phyloP scores from a whole-genome alignment of 345 rosid genomes.

The Murraya paniculata region DNA sequence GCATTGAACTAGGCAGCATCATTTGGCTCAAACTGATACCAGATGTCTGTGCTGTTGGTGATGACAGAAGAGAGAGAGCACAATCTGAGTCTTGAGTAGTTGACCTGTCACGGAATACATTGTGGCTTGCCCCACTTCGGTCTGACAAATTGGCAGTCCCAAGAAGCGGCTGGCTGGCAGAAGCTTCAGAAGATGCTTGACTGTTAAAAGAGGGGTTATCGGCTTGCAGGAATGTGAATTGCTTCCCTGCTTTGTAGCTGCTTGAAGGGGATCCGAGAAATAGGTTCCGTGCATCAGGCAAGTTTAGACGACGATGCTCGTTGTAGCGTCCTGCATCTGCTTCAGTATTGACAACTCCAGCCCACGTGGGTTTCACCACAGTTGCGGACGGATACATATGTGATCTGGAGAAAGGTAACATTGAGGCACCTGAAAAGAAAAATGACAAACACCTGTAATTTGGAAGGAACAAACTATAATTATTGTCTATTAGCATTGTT shows the following conservation, averaged over 20 bases:
- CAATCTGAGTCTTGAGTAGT: slow-evolving; percentile 57
- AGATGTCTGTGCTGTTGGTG: slow-evolving; percentile 39
- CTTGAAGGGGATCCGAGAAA: slow-evolving; percentile 41
- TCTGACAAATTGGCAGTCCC: slow-evolving; percentile 22
- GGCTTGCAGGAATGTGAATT: slow-evolving; percentile 46
- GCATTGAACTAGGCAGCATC: slow-evolving; percentile 26
- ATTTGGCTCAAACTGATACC: slow-evolving; percentile 31
- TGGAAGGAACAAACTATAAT: neutral
- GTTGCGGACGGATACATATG: slow-evolving; percentile 49
- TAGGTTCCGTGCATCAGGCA: slow-evolving; percentile 29
- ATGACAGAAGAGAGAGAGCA: slow-evolving; percentile 96
- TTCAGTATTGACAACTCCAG: slow-evolving; percentile 32
- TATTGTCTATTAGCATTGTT: neutral
- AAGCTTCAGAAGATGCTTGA: slow-evolving; percentile 29
- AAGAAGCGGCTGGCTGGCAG: slow-evolving; percentile 37
- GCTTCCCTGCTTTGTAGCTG: slow-evolving; percentile 41
- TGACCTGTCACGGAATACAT: slow-evolving; percentile 46
- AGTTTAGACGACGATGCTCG: slow-evolving; percentile 24
- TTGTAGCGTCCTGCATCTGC: slow-evolving; percentile 23
- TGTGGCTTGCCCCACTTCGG: slow-evolving; percentile 24
- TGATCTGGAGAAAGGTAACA: slow-evolving; percentile 44
- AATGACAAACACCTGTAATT: neutral
- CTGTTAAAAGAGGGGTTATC: slow-evolving; percentile 17
- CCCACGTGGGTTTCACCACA: slow-evolving; percentile 39
- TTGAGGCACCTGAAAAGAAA: slow-evolving; percentile 37